Evolutionary conservation across 345 rosid genomes (phyloP), one percentile per base, ranked within the genome.

Genomic region (Kandelia obovata): DNA sequence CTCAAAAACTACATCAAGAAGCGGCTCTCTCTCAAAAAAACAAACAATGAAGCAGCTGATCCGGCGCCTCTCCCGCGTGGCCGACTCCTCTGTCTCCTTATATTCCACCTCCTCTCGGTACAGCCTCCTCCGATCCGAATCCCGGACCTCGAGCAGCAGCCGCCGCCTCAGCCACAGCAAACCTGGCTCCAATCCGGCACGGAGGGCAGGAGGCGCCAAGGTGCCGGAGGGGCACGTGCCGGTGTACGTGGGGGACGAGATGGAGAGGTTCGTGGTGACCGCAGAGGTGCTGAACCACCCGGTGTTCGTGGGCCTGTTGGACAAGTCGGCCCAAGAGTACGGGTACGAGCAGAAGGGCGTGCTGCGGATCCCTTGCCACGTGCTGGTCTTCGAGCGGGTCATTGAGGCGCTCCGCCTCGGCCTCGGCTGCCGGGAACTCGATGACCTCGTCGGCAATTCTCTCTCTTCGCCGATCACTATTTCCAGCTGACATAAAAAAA

Each of bases 311-410:
- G 86, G 83, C 3, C 81, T 95, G 59, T 83, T 95, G 53, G 85
- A 92, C 72, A 77, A 83, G 70, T 92, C 99, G 28, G 99, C 97
- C 43, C 93, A 92, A 37, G 96, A 90, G 79, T 95, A 92, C 58
- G 99, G 99, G 0, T 96, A 90, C 83, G 95, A 90, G 60, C 99
- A 96, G 58, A 84, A 86, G 66, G 99, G 99, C 37, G 99, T 86
- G 16, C 80, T 96, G 4, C 84, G 85, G 55, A 96, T 96, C 78
- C 99, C 98, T 0, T 92, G 98, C 66, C 96, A 89, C 79, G 99
- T 88, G 21, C 69, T 80, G 21, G 83, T 80, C 43, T 96, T 96
- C 64, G 96, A 96, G 72, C 89, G 87, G 0, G 81, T 89, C 58
- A 79, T 96, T 79, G 99, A 92, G 52, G 85, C 91, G 25, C 80